Conservation (phyloP, 2,329 filamentous ascomycete species). For the Aspergillus flavus region DNA sequence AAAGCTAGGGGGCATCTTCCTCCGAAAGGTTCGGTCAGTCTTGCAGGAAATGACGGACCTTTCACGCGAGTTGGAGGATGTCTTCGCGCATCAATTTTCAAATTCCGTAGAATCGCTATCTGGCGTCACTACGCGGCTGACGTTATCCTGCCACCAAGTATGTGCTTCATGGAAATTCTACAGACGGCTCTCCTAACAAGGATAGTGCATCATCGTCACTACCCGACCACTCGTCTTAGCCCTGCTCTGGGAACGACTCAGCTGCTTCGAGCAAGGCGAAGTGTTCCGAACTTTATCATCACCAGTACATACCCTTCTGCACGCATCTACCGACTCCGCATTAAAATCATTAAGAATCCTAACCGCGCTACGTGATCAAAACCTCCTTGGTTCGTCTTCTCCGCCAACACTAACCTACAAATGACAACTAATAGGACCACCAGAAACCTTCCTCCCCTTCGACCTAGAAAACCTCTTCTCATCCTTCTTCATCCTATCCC, state of each 20-base stretch:
- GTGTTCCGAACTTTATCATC: conserved; percentile 21
- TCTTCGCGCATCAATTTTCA: conserved; percentile 38
- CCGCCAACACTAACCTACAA: neutral
- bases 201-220: conserved; percentile 31
- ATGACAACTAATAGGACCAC: conserved; percentile 5
- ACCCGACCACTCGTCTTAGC: conserved; percentile 25
- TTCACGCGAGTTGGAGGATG: conserved; percentile 37
- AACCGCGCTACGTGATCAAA: conserved; percentile 26
- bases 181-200: neutral
- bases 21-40: conserved; percentile 37
- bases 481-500: conserved; percentile 42
- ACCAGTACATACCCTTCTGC: conserved; percentile 24
- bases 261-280: conserved; percentile 20
- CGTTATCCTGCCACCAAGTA: conserved; percentile 38
- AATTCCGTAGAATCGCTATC: conserved; percentile 40
- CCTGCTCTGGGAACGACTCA: conserved; percentile 23
- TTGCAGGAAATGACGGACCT: conserved; percentile 36
- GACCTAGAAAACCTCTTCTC: conserved; percentile 30
- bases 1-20: conserved; percentile 27
- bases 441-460: conserved; percentile 39
- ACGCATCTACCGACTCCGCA: conserved; percentile 27
- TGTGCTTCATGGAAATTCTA: neutral
- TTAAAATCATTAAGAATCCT: conserved; percentile 25
- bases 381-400: conserved; percentile 22
- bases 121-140: conserved; percentile 38